Percentiles rank a stretch among this genome's conserved stretches.
phyloP scores from a whole-genome alignment of 495 filamentous ascomycete genomes.

The Lindgomyces ingoldianus region DNA sequence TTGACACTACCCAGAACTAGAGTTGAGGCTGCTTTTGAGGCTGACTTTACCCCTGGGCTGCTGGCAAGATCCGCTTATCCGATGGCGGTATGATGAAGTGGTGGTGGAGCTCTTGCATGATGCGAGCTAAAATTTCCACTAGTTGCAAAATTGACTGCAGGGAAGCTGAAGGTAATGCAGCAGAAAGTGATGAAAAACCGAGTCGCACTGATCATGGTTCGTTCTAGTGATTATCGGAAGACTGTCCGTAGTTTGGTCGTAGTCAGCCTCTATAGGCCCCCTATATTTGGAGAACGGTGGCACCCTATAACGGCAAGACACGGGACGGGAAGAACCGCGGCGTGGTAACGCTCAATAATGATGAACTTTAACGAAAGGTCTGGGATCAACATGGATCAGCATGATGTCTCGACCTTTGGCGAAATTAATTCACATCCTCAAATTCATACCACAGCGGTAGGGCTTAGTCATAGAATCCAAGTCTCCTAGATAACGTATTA shows the following conservation, averaged over 20 bases:
- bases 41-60: neutral
- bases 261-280: neutral
- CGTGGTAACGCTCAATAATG: neutral
- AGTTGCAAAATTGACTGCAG: neutral
- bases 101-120: neutral
- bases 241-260: neutral
- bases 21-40: too few relatives aligned
- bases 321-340: neutral
- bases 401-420: too few relatives aligned
- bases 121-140: neutral
- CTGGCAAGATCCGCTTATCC: neutral
- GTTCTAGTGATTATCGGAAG: neutral
- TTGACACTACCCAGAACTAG: too few relatives aligned
- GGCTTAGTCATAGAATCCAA: too few relatives aligned
- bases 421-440: too few relatives aligned
- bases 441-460: too few relatives aligned
- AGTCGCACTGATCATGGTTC: neutral
- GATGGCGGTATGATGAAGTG: neutral
- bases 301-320: neutral
- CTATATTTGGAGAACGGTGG: neutral
- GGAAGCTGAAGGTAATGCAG: neutral
- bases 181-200: too few relatives aligned
- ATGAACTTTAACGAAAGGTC: neutral
- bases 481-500: too few relatives aligned
- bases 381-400: too few relatives aligned